Conservation (phyloP, 116 monocot species). For the Posidonia oceanica region DNA sequence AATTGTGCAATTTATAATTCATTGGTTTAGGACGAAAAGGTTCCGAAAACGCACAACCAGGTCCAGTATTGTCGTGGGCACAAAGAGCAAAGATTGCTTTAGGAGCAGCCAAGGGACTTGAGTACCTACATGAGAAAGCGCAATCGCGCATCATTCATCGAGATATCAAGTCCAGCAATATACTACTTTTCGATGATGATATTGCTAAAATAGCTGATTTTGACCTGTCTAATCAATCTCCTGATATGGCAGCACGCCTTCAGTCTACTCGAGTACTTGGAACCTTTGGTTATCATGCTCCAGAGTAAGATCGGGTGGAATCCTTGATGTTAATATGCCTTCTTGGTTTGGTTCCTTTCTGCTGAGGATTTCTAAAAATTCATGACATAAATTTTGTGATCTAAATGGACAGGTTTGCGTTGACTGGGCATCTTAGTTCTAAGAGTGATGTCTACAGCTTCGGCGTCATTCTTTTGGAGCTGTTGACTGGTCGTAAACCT, state of each 20-base stretch:
- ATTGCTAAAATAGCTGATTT: slow-evolving; percentile 73
- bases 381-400: background rate
- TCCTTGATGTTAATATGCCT: background rate
- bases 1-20: background rate
- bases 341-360: background rate
- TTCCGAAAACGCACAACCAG: slow-evolving; percentile 40
- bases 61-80: slow-evolving; percentile 47
- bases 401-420: slow-evolving; percentile 30
- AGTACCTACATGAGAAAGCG: slow-evolving; percentile 62
- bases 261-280: slow-evolving; percentile 68
- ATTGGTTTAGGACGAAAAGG: slow-evolving; percentile 41
- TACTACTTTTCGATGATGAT: slow-evolving; percentile 54
- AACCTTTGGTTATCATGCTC: slow-evolving; percentile 74
- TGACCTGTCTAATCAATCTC: slow-evolving; percentile 63
- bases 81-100: slow-evolving; percentile 54
- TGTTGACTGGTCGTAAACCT: slow-evolving; percentile 62
- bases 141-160: slow-evolving; percentile 48
- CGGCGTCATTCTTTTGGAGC: slow-evolving; percentile 57
- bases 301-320: slow-evolving; percentile 23
- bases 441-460: slow-evolving; percentile 77
- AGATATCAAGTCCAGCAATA: slow-evolving; percentile 61
- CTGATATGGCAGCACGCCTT: slow-evolving; percentile 56
- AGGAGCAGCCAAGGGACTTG: slow-evolving; percentile 61
- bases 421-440: slow-evolving; percentile 60
- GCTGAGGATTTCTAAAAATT: background rate